These are phyloP conservation scores for Umbilicus rupestris DNA, from an alignment of 164 flowering plant genomes.

Conservation along the genomic window DNA sequence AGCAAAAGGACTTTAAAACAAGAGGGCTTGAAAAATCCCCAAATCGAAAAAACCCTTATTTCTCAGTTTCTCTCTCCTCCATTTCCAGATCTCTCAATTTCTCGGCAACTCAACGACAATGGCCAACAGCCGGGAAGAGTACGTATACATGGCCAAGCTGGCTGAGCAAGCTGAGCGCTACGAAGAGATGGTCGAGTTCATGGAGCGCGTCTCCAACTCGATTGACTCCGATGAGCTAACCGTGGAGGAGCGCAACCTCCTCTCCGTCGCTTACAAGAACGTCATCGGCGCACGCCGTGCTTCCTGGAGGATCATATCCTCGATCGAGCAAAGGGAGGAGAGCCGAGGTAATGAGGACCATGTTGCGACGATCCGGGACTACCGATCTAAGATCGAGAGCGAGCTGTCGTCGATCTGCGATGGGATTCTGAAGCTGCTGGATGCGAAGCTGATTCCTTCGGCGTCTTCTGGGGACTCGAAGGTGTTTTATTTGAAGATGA, in stretches of 20 bases:
- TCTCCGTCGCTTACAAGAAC: slow-evolving; percentile 63
- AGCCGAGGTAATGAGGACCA: slow-evolving; percentile 57
- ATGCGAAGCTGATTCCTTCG: slow-evolving; percentile 35
- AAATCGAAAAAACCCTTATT: not conserved
- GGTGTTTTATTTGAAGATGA: slow-evolving; percentile 64
- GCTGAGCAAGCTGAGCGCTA: slow-evolving; percentile 69
- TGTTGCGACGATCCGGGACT: slow-evolving; percentile 37
- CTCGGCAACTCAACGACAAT: slow-evolving; percentile 6
- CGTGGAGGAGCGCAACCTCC: slow-evolving; percentile 56
- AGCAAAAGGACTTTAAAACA: too few species aligned
- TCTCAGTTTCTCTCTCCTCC: not conserved
- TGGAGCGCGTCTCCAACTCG: slow-evolving; percentile 41
- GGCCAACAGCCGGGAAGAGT: slow-evolving; percentile 43
- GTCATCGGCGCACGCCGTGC: slow-evolving; percentile 64
- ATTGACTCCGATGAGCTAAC: slow-evolving; percentile 46
- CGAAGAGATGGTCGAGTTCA: slow-evolving; percentile 67
- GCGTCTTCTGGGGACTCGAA: slow-evolving; percentile 50
- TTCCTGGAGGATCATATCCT: slow-evolving; percentile 59
- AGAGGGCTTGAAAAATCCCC: not conserved
- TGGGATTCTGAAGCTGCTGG: slow-evolving; percentile 47
- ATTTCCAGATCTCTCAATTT: not conserved
- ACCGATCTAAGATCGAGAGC: slow-evolving; percentile 53
- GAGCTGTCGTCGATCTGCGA: slow-evolving; percentile 54
- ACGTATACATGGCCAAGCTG: slow-evolving; percentile 63
- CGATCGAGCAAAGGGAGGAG: slow-evolving; percentile 72